Percentiles rank a stretch among this genome's conserved stretches.
Conservation (phyloP, 345 rosid species). For the Salix arbutifolia region DNA sequence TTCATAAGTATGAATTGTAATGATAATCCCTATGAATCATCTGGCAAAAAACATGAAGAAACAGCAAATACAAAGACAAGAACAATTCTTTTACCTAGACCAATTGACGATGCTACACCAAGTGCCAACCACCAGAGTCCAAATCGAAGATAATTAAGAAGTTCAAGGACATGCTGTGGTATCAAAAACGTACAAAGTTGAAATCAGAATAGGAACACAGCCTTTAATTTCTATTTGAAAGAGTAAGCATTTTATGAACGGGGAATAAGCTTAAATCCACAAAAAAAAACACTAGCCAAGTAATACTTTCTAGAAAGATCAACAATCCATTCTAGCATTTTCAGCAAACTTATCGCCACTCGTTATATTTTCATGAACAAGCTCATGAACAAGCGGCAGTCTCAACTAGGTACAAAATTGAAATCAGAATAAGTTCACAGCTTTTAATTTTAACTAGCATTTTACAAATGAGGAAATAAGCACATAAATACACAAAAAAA, state of each 20-base stretch:
- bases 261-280: neutral
- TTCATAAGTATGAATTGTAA: neutral
- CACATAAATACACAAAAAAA: too few species aligned
- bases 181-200: neutral
- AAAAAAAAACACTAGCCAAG: neutral
- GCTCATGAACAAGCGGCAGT: too few species aligned
- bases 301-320: neutral
- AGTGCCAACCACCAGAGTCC: conserved; percentile 93
- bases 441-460: too few species aligned
- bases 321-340: neutral
- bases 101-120: conserved; percentile 98
- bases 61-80: neutral
- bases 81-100: conserved; percentile 72
- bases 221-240: neutral
- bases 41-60: neutral
- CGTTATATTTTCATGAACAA: too few species aligned
- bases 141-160: conserved; percentile 53
- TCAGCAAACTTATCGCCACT: neutral
- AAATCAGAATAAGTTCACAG: too few species aligned
- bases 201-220: neutral
- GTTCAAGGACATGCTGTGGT: conserved; percentile 75
- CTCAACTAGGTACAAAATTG: too few species aligned
- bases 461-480: too few species aligned
- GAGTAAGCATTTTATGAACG: neutral
- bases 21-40: neutral